Conservation (phyloP, 148 eudicot species). For the Tetragonia tetragonoides region DNA sequence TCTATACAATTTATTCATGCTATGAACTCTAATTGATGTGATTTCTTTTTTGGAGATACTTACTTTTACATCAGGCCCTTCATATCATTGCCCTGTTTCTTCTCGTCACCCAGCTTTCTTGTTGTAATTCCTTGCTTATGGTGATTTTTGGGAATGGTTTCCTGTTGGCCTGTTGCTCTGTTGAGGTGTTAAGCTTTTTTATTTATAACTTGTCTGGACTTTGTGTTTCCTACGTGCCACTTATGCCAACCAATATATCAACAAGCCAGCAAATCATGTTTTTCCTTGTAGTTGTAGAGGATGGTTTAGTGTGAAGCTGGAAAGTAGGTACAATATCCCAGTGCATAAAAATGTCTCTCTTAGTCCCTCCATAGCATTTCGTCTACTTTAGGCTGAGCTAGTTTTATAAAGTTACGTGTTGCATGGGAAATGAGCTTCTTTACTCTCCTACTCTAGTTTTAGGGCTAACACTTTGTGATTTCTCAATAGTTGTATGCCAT, state of each 20-base stretch:
- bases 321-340: not conserved
- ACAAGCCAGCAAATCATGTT: not conserved
- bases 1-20: too few species aligned
- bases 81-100: not conserved
- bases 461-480: not conserved
- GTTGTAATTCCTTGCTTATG: not conserved
- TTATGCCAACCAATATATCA: not conserved
- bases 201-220: not conserved
- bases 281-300: not conserved
- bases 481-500: not conserved
- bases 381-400: not conserved
- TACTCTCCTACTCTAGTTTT: not conserved
- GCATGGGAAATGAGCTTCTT: not conserved
- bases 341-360: not conserved
- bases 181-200: not conserved
- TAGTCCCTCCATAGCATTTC: not conserved
- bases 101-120: not conserved
- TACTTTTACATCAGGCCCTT: conserved; percentile 5
- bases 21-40: not conserved
- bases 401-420: not conserved
- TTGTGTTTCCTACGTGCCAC: not conserved
- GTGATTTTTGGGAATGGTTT: not conserved
- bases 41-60: not conserved
- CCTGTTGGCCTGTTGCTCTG: not conserved
- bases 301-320: not conserved